A percentile compares a stretch with the other conserved stretches of the same genome.
phyloP scores from a whole-genome alignment of 768 basidiomycete species.

The Cytidiella melzeri region DNA sequence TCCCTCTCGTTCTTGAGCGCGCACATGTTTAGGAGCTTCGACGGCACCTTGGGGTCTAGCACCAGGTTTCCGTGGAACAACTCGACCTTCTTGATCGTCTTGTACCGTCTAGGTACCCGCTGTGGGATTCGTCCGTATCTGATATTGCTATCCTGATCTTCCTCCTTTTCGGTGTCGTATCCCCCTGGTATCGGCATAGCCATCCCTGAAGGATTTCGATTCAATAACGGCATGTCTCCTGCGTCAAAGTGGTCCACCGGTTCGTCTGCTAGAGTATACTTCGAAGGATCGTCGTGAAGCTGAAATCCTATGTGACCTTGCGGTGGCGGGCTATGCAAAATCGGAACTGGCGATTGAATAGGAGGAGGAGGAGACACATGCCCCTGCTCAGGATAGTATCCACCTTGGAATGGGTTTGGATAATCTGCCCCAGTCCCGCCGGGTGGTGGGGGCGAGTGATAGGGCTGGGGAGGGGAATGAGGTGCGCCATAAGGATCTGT shows the following conservation, averaged over 20 bases:
- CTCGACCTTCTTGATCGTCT: slow-evolving; percentile 92
- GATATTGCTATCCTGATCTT: slow-evolving; percentile 50
- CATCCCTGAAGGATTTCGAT: slow-evolving; percentile 23
- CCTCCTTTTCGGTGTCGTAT: slow-evolving; percentile 29
- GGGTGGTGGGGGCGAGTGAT: slow-evolving; percentile 17
- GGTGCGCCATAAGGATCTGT: slow-evolving; percentile 38
- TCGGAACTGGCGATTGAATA: slow-evolving; percentile 4
- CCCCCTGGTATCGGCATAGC: slow-evolving; percentile 39
- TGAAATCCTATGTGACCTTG: slow-evolving; percentile 28
- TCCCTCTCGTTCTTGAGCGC: slow-evolving; percentile 74
- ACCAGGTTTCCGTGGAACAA: slow-evolving; percentile 94
- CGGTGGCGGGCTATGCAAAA: slow-evolving; percentile 7
- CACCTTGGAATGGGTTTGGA: slow-evolving; percentile 13
- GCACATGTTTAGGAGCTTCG: slow-evolving; percentile 86
- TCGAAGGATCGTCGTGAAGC: slow-evolving; percentile 32
- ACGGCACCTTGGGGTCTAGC: slow-evolving; percentile 82
- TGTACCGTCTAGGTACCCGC: slow-evolving; percentile 81
- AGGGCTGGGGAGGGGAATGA: slow-evolving; percentile 21
- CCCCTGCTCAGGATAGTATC: neutral
- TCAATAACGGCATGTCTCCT: slow-evolving; percentile 64
- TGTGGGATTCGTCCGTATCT: slow-evolving; percentile 90
- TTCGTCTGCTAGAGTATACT: slow-evolving; percentile 24
- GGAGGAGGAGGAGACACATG: slow-evolving; percentile 2
- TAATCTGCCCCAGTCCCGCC: slow-evolving; percentile 13
- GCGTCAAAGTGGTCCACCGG: slow-evolving; percentile 38